A percentile compares a stretch with the other conserved stretches of the same genome.
Conservation (phyloP, 805 yeast genomes). For the Pichia membranifaciens region DNA sequence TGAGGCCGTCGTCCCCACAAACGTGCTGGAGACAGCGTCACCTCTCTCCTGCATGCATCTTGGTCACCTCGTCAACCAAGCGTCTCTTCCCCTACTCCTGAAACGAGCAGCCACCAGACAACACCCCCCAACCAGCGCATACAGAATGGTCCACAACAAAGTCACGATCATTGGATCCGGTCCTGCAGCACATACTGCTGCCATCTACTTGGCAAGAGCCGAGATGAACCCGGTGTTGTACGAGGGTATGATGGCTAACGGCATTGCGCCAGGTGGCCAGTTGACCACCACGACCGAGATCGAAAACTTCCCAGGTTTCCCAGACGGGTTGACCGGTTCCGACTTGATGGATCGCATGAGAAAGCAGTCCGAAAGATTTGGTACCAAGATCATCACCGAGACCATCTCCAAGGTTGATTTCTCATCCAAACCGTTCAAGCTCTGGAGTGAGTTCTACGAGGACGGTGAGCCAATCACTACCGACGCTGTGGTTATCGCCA, state of each 20-base stretch:
- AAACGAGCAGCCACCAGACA: no score
- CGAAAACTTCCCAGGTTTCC: slow-evolving; percentile 99
- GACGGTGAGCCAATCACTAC: slow-evolving; percentile 87
- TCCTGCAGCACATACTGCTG: slow-evolving; percentile 99
- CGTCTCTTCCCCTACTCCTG: no score
- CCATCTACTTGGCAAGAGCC: slow-evolving; percentile 93
- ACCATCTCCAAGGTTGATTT: slow-evolving; percentile 91
- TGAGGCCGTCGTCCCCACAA: no score
- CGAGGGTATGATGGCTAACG: slow-evolving; percentile 97
- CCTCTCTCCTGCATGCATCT: no score
- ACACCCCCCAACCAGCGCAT: not conserved
- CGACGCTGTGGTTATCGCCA: slow-evolving; percentile 88
- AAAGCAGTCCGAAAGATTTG: slow-evolving; percentile 78
- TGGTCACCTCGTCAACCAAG: no score
- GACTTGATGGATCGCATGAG: slow-evolving; percentile 93
- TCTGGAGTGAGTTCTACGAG: slow-evolving; percentile 95
- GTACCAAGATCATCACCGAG: slow-evolving; percentile 92
- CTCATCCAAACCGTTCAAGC: slow-evolving; percentile 83
- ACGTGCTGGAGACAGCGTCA: no score
- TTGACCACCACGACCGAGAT: slow-evolving; percentile 97
- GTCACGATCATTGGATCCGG: slow-evolving; percentile 94
- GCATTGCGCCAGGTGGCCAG: slow-evolving; percentile 99
- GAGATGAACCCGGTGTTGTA: slow-evolving; percentile 89
- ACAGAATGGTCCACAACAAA: slow-evolving; percentile 70
- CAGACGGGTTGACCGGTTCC: slow-evolving; percentile 82